A percentile compares a stretch with the other conserved stretches of the same genome.
Conservation (phyloP, 2,329 filamentous ascomycete species). For the Grosmannia clavigera region DNA sequence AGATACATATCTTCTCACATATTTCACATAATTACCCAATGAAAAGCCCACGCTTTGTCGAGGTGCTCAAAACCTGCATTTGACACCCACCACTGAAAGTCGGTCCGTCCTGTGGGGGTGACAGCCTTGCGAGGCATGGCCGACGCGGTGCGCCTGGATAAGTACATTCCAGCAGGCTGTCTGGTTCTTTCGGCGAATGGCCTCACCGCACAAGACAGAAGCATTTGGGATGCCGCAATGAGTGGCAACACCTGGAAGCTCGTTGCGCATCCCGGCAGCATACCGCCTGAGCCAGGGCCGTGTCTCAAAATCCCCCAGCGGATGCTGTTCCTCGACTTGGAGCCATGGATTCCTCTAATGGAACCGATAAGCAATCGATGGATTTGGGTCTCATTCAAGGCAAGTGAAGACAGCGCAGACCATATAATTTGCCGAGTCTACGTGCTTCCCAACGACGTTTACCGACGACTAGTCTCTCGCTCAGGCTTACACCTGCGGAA, state of each 20-base stretch:
- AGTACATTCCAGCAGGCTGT: slow-evolving; percentile 7
- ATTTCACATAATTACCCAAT: neutral
- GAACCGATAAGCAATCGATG: slow-evolving; percentile 25
- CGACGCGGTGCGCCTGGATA: neutral
- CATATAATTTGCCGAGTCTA: slow-evolving; percentile 39
- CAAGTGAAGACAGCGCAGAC: slow-evolving; percentile 11
- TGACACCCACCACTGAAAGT: neutral
- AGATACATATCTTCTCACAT: neutral
- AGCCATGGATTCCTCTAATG: slow-evolving; percentile 5
- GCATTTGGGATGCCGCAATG: neutral
- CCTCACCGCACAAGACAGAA: neutral
- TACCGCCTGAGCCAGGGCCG: neutral
- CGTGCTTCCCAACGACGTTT: slow-evolving; percentile 53
- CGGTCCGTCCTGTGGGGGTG: neutral
- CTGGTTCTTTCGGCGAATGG: neutral
- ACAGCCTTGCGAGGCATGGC: neutral
- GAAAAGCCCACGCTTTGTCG: neutral
- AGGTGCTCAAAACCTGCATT: neutral
- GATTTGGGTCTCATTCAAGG: slow-evolving; percentile 30
- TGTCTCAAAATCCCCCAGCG: slow-evolving; percentile 3
- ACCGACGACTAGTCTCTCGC: slow-evolving; percentile 38
- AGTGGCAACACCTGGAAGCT: neutral
- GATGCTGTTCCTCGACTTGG: slow-evolving; percentile 5
- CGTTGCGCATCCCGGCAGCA: neutral
- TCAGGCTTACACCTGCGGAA: slow-evolving; percentile 29